Evolutionary conservation across 345 rosid species (phyloP).

Genomic region (Dimocarpus longan): DNA sequence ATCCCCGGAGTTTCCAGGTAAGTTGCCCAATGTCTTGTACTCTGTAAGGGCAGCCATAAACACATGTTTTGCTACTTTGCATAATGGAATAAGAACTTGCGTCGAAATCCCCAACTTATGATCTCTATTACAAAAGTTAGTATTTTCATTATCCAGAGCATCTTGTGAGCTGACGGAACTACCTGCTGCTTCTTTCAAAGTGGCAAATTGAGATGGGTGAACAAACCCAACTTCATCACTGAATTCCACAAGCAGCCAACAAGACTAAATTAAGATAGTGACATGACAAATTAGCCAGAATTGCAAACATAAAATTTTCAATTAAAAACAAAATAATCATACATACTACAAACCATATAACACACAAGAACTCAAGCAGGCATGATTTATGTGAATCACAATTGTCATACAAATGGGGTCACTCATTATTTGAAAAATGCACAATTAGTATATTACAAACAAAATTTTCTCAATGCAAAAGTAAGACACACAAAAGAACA

Average conservation of each 20-base stretch:
- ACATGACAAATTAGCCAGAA: neutral
- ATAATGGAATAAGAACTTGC: conserved; percentile 56
- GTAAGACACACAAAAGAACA: neutral
- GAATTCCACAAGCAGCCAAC: conserved; percentile 19
- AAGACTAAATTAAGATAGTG: conserved; percentile 5
- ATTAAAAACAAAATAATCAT: neutral
- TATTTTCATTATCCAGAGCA: conserved; percentile 15
- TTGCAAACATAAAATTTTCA: neutral
- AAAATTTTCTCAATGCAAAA: neutral
- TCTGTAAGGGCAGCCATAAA: conserved; percentile 48
- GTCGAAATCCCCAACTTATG: conserved; percentile 85
- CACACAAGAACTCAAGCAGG: neutral
- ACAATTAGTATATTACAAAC: neutral
- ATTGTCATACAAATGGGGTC: neutral
- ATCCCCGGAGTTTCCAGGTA: conserved; percentile 16
- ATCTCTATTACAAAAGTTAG: conserved; percentile 65
- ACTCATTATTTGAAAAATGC: neutral
- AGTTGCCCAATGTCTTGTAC: conserved; percentile 34
- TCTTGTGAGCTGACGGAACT: conserved; percentile 20
- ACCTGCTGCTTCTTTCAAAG: conserved; percentile 44
- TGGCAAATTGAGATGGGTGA: conserved; percentile 81
- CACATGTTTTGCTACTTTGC: conserved; percentile 54
- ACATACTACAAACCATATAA: neutral
- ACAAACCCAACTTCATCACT: conserved; percentile 89
- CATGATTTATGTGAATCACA: neutral